A percentile compares a stretch with the other conserved stretches of the same genome.
These are phyloP conservation scores for Glomus cerebriforme DNA, from an alignment of 192 early-diverging fungal genomes.

Conservation along the genomic window DNA sequence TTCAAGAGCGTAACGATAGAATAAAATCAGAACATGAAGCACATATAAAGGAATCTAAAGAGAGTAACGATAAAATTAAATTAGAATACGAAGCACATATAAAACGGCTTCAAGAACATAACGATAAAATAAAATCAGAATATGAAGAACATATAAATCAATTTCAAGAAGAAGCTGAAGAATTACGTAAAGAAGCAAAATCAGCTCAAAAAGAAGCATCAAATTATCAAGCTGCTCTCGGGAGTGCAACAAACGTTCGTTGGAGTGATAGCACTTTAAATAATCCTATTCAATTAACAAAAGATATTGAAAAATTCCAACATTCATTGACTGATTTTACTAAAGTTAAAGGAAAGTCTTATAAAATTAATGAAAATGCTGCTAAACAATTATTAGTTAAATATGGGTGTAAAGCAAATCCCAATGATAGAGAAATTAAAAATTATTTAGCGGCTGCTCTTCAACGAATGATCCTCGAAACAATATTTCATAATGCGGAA, in stretches of 20 bases:
- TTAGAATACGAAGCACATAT: no score
- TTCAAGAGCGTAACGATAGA: no score
- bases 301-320: not conserved
- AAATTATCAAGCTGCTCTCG: slow-evolving; percentile 9
- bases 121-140: not conserved
- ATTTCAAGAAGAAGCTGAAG: slow-evolving; percentile 2
- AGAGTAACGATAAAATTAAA: no score
- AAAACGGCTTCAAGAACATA: not conserved
- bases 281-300: slow-evolving; percentile 7
- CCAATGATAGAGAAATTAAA: not conserved
- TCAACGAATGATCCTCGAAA: slow-evolving; percentile 12
- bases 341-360: slow-evolving; percentile 12
- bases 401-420: not conserved
- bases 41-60: no score
- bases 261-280: not conserved
- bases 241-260: not conserved
- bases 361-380: not conserved
- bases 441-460: not conserved
- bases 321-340: not conserved
- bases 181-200: not conserved
- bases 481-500: not conserved
- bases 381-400: not conserved
- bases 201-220: not conserved
- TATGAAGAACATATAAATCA: no score
- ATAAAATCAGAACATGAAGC: no score